phyloP scores from a whole-genome alignment of 768 basidiomycete genomes.

The Suillus hirtellus region DNA sequence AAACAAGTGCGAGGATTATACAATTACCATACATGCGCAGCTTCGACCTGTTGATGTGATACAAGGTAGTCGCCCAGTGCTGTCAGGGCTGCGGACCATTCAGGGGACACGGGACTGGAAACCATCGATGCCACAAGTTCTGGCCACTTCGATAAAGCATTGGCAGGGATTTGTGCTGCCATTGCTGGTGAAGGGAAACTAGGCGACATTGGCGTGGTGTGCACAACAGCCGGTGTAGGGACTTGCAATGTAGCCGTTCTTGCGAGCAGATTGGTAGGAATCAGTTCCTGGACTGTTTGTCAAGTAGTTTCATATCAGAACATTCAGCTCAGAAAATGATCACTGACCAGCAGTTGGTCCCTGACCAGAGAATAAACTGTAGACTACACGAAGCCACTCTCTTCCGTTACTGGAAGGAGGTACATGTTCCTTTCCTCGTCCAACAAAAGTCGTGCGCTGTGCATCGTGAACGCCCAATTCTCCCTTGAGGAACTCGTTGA shows the following conservation, averaged over 20 bases:
- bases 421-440: slow-evolving; percentile 22
- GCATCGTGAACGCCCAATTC: slow-evolving; percentile 59
- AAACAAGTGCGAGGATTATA: background rate
- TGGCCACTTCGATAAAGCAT: slow-evolving; percentile 76
- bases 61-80: slow-evolving; percentile 83
- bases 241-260: slow-evolving; percentile 41
- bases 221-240: slow-evolving; percentile 32
- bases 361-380: slow-evolving; percentile 83
- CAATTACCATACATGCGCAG: slow-evolving; percentile 89
- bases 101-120: slow-evolving; percentile 64
- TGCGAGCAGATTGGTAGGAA: slow-evolving; percentile 57
- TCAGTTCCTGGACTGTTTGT: slow-evolving; percentile 68
- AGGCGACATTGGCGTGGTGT: slow-evolving; percentile 62
- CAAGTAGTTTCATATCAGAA: slow-evolving; percentile 13
- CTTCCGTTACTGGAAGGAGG: slow-evolving; percentile 46
- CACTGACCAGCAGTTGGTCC: slow-evolving; percentile 71
- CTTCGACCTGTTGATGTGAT: slow-evolving; percentile 71
- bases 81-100: slow-evolving; percentile 74
- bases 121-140: slow-evolving; percentile 85
- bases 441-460: slow-evolving; percentile 16
- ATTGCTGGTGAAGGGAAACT: slow-evolving; percentile 51
- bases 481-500: slow-evolving; percentile 77
- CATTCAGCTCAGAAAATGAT: background rate
- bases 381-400: slow-evolving; percentile 77
- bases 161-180: slow-evolving; percentile 52